phyloP scores from a whole-genome alignment of 495 filamentous ascomycete genomes.

The Sporormia fimetaria region DNA sequence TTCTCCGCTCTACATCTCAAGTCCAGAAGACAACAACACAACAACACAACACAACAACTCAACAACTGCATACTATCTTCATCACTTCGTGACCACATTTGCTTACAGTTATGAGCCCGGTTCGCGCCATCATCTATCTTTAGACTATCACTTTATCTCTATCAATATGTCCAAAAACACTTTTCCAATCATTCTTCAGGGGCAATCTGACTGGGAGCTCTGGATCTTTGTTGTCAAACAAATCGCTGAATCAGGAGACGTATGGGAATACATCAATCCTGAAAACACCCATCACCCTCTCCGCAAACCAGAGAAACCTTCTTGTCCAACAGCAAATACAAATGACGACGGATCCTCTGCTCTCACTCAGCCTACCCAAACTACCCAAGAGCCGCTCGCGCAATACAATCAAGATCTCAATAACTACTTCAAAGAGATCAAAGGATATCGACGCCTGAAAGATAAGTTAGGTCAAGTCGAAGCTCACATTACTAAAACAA shows the following conservation, averaged over 20 bases:
- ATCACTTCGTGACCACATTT: too few relatives aligned
- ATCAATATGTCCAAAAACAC: neutral
- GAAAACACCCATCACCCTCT: neutral
- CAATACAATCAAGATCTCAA: neutral
- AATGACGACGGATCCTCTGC: neutral
- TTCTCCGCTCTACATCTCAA: too few relatives aligned
- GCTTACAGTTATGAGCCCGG: slow-evolving; percentile 5
- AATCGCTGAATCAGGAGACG: neutral
- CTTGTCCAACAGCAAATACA: neutral
- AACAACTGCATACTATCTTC: too few relatives aligned
- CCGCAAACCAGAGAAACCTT: neutral
- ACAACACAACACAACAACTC: too few relatives aligned
- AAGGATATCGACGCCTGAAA: neutral
- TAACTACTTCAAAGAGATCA: neutral
- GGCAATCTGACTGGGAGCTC: neutral
- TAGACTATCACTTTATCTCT: neutral
- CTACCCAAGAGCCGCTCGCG: neutral
- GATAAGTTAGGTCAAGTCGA: slow-evolving; percentile 3
- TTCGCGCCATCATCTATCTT: neutral
- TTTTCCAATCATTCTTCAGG: neutral
- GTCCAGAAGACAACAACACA: too few relatives aligned
- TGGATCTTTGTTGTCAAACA: slow-evolving; percentile 1
- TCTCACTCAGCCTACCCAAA: neutral
- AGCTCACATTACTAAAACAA: slow-evolving; percentile 5
- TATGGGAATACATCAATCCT: slow-evolving; percentile 1